Conservation (phyloP, 2,329 filamentous ascomycete genomes). For the Apiospora kogelbergensis region DNA sequence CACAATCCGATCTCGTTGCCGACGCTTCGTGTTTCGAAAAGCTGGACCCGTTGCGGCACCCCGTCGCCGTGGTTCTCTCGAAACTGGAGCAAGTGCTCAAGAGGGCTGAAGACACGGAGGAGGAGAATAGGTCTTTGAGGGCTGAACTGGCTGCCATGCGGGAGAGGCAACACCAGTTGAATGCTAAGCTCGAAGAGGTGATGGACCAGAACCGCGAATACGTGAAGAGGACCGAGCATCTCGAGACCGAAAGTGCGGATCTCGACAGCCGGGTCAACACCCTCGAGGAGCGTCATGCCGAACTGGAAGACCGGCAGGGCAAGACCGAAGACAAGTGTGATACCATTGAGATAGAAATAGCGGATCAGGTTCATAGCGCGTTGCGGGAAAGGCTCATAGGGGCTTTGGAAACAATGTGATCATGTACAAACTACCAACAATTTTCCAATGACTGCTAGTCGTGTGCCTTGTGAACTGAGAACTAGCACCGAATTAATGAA, state of each 20-base stretch:
- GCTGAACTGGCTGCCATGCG: slow-evolving; percentile 10
- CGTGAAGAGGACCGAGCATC: slow-evolving; percentile 1
- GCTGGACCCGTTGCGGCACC: neutral
- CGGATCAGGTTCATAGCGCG: slow-evolving; percentile 12
- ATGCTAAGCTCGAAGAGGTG: slow-evolving; percentile 7
- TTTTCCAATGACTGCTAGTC: too few species aligned
- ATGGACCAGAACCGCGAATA: neutral
- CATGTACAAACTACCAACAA: too few species aligned
- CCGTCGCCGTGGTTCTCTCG: slow-evolving; percentile 11
- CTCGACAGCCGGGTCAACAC: neutral
- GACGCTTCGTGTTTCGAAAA: neutral
- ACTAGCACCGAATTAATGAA: too few species aligned
- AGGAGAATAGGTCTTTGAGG: slow-evolving; percentile 7
- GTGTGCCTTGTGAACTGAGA: too few species aligned
- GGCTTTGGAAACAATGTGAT: slow-evolving; percentile 13
- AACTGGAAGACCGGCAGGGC: slow-evolving; percentile 11
- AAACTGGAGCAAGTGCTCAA: slow-evolving; percentile 12
- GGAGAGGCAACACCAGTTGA: slow-evolving; percentile 7
- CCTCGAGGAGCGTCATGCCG: slow-evolving; percentile 4
- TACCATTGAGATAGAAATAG: slow-evolving; percentile 9
- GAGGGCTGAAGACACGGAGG: neutral
- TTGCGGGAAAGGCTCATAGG: slow-evolving; percentile 10
- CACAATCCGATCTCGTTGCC: neutral
- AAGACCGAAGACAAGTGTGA: slow-evolving; percentile 13
- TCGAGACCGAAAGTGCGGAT: slow-evolving; percentile 5